A percentile compares a stretch with the other conserved stretches of the same genome.
These are phyloP conservation scores for Phytopythium ostracodes DNA, from an alignment of 352 stramenopile species.

Conservation along the genomic window DNA sequence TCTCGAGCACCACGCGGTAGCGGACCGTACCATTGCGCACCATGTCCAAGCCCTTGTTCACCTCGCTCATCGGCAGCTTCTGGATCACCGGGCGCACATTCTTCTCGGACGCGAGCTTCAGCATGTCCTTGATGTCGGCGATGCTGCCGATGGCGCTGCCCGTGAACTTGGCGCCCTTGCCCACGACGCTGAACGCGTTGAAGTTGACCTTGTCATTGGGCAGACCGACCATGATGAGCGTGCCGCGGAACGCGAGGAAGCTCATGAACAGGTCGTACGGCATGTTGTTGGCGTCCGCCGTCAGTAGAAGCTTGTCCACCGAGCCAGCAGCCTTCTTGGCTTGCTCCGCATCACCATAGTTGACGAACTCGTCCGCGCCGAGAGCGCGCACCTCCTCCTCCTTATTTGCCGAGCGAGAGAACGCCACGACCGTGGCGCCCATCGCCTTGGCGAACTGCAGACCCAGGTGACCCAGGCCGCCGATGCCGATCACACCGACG, in stretches of 20 bases:
- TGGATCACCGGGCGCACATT: conserved; percentile 60
- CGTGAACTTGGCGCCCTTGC: conserved; percentile 29
- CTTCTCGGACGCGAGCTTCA: conserved; percentile 75
- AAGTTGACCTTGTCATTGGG: conserved; percentile 62
- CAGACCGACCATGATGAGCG: conserved; percentile 61
- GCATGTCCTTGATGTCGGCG: conserved; percentile 76
- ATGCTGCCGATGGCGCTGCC: conserved; percentile 79
- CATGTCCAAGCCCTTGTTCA: conserved; percentile 43
- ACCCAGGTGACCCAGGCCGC: conserved; percentile 80
- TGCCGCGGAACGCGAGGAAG: conserved; percentile 61
- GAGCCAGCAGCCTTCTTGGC: conserved; percentile 19
- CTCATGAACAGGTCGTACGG: conserved; percentile 42
- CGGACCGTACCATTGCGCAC: conserved; percentile 37
- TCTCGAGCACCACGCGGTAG: conserved; percentile 35
- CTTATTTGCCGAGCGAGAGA: conserved; percentile 66
- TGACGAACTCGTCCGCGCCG: conserved; percentile 63
- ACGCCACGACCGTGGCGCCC: conserved; percentile 49
- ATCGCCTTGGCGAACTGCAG: conserved; percentile 84
- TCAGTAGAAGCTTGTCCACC: conserved; percentile 75
- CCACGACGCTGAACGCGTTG: conserved; percentile 44
- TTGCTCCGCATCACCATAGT: conserved; percentile 37
- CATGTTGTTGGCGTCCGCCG: conserved; percentile 49
- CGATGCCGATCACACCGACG: conserved; percentile 78
- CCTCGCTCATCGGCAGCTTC: conserved; percentile 46
- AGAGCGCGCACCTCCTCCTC: conserved; percentile 40